Base-by-base conservation (phyloP, 257 asterid genomes). In the Penstemon eatonii region DNA sequence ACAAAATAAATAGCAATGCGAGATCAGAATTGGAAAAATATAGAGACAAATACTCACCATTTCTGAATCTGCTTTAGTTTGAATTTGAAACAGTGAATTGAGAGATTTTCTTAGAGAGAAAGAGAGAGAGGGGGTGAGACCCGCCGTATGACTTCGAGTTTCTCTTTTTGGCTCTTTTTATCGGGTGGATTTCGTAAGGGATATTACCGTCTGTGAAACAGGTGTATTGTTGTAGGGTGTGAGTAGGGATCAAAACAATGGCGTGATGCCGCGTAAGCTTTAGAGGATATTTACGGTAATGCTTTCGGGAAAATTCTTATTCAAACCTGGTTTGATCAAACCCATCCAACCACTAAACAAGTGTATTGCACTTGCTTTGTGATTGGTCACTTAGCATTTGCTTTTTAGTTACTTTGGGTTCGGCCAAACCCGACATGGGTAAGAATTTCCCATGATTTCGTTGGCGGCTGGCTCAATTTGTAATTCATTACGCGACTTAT, bases 251-350 rank as follows among this genome's bases (percentile, higher is more conserved):
- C 54, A 59, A 56, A 38, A 72, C 78, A 40, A 72, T 43, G 44
- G 52, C 80, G 76, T 19, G 74, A 47, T 72, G 78, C 85, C 82
- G 82, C 82, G 76, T 72, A 67, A 60, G 12, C 12, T 58, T 63
- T 57, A 15, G 5, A 51, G 57, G 25, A 57, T 51, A 2, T 25
- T 25, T 25, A 25, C 33, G 2, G 33, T 15, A 15, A 15, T 15
- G 18, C 18, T 15, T 15, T 15, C 18, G 18, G 18, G 18, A 15
- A 15, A 15, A 15, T 15, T 15, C 18, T 15, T 15, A 0, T 15
- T 0, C 18, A 15, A 15, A 15, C 18, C 18, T 15, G 18, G 18
- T 15, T 15, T 15, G 18, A 15, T 15, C 18, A 15, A 15, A 15
- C 18, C 18, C 18, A 15, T 15, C 18, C 18, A 15, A 15, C 18